These are phyloP conservation scores for Immersiella caudata DNA, from an alignment of 495 filamentous ascomycete species.

Conservation along the genomic window DNA sequence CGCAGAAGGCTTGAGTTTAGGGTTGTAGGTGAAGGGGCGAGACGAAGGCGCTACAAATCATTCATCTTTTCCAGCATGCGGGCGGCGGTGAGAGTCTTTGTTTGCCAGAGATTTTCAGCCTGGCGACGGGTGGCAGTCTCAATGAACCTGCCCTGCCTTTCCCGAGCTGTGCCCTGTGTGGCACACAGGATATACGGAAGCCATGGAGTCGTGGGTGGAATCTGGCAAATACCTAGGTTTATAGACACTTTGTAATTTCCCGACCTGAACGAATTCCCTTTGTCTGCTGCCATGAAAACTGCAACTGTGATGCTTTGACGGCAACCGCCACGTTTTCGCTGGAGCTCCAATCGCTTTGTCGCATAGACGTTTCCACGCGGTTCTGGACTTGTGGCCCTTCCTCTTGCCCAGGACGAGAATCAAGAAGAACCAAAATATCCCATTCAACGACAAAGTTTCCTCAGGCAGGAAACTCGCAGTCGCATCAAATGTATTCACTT, in stretches of 20 bases:
- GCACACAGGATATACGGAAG: slow-evolving; percentile 11
- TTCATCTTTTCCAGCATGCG: slow-evolving; percentile 20
- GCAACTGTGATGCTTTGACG: slow-evolving; percentile 3
- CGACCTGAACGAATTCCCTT: slow-evolving; percentile 12
- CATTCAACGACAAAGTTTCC: no score
- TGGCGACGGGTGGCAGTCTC: background rate
- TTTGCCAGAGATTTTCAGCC: slow-evolving; percentile 8
- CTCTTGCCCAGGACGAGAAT: background rate
- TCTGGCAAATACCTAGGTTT: slow-evolving; percentile 15
- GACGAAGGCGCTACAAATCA: background rate
- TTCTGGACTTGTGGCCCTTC: background rate
- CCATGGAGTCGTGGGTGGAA: slow-evolving; percentile 12
- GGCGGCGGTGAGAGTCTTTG: slow-evolving; percentile 9
- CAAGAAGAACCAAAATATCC: background rate
- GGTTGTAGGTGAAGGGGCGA: background rate
- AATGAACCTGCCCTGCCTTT: background rate
- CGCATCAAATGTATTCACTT: background rate
- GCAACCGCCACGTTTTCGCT: background rate
- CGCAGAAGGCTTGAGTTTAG: slow-evolving; percentile 35
- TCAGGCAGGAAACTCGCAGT: no score
- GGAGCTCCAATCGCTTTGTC: background rate
- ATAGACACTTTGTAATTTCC: slow-evolving; percentile 21
- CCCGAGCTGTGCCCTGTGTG: background rate
- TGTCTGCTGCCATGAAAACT: slow-evolving; percentile 1
- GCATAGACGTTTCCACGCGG: background rate